Base-by-base conservation (phyloP, 1,284 basidiomycete species). In the Leccinum pachyderme region DNA sequence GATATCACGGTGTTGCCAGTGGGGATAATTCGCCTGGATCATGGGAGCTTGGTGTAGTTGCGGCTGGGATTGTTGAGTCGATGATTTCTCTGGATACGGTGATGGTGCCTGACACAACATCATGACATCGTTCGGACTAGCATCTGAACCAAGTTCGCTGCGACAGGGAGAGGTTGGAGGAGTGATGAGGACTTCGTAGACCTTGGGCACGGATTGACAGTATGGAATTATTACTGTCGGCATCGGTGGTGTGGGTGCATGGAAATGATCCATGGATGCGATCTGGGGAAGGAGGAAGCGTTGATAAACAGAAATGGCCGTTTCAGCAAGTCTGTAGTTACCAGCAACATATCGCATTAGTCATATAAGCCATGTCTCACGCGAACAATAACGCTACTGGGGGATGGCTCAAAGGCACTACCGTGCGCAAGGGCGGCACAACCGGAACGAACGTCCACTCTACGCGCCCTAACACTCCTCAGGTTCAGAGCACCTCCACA, bases 361-460 rank as follows among this genome's bases (percentile, higher is more conserved):
- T 37, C 35, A 37, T 53, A 54, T 63, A 67, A 64, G 52, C 52
- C 12, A 5, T 69, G 68, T 70, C 71, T 28, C 71, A 71, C 25
- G 29, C 63, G 9, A 66, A 46, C 56, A 39, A 39, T 22, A 66
- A 55, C 4, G 48, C 61, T n/a, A 47, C 61, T n/a, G 70, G 67
- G 51, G 75, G 76, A 49, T 90, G 86, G 86, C 75, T 90, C 45
- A 81, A 81, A 52, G 89, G 89, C 4, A 88, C 85, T 43, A 86
- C 83, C 9, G 76, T 91, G 29, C 81, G 86, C 59, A 91, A 89
- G 69, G 80, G 81, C 4, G 82, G 78, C 11, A 60, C 67, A n/a
- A 56, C 74, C 9, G 72, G 79, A 22, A 75, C 79, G 2, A 75
- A 71, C 37, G 61, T 75, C 4, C 76, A 78, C 55, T 77, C 60